Base-by-base conservation (phyloP, 2,329 filamentous ascomycete genomes). In the Aureobasidium vineae region DNA sequence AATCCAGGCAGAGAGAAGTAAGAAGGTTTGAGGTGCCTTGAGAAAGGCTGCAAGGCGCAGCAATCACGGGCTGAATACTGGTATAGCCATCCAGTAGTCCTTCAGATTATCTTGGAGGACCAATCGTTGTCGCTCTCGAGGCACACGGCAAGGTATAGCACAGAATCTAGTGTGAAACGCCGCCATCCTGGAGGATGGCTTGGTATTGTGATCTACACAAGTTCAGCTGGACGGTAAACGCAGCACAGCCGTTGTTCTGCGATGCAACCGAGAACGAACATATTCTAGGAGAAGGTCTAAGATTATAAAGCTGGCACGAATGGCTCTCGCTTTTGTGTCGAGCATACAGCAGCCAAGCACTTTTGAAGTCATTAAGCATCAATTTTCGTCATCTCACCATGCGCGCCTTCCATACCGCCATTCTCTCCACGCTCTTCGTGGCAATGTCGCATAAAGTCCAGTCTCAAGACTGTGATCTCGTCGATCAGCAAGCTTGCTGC, bases 121-220 rank as follows among this genome's bases (percentile, higher is more conserved):
- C 43, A 47, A 47, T 26, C 4, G 15, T 23, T 26, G 43, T 23
- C 11, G 2, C 11, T 13, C 4, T 47, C 1, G 43, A 47, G 21
- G 5, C 11, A 47, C 43, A 47, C 10, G 21, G 21, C 43, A 47
- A 23, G 21, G 43, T 47, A 47, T 47, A 47, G 10, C 11, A 47
- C 6, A 15, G 4, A 11, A 11, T 26, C 26, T 15, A 47, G 10
- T 23, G 19, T 47, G 21, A 47, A 47, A 47, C 11, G 21, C 43
- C 15, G 11, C 21, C 21, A 47, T 26, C 43, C 21, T 47, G 43
- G 21, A 47, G 43, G 41, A 60, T 60, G n/a, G 11, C 56, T 60
- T 45, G 36, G 56, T 60, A 60, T 60, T 47, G 28, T 19, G 56
- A 60, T 60, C 56, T 33, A 16, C 56, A 36, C 10, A 47, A 36